These are phyloP conservation scores for Teunomyces tritomae DNA, from an alignment of 805 yeast species.

Conservation along the genomic window DNA sequence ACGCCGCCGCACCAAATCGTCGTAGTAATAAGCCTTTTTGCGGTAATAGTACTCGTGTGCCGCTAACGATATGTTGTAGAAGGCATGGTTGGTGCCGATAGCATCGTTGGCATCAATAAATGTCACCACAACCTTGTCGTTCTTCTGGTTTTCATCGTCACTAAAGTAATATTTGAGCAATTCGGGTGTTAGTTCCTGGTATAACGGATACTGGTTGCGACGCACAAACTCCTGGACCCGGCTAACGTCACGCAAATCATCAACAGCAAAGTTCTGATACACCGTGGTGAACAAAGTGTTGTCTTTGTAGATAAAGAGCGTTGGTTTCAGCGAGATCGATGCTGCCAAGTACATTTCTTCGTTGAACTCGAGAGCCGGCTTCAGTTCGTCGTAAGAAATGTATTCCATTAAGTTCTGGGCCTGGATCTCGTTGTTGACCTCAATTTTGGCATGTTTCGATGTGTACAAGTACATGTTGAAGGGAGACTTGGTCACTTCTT, in stretches of 20 bases:
- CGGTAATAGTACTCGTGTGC: conserved; percentile 49
- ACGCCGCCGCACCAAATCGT: conserved; percentile 25
- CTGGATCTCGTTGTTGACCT: conserved; percentile 41
- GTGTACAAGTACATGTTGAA: conserved; percentile 52
- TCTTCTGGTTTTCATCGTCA: conserved; percentile 16
- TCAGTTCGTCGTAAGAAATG: conserved; percentile 41
- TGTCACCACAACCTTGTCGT: conserved; percentile 49
- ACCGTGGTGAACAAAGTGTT: conserved; percentile 50
- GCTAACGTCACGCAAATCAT: conserved; percentile 54
- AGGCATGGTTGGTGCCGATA: conserved; percentile 28
- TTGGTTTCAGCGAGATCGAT: conserved; percentile 59
- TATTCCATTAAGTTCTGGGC: conserved; percentile 39
- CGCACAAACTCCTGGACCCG: conserved; percentile 50
- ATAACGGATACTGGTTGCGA: conserved; percentile 48
- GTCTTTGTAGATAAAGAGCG: conserved; percentile 59
- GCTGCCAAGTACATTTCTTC: conserved; percentile 48
- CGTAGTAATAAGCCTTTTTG: conserved; percentile 41
- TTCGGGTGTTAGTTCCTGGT: conserved; percentile 49
- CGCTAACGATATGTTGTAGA: conserved; percentile 39
- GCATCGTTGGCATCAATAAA: conserved; percentile 44
- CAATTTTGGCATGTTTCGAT: conserved; percentile 44
- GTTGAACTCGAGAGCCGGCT: conserved; percentile 35
- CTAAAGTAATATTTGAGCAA: conserved; percentile 36
- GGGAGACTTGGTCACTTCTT: conserved; percentile 57
- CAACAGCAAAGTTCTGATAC: conserved; percentile 60